Percentiles rank a stretch among this genome's conserved stretches.
Evolutionary conservation across 2,329 filamentous ascomycete species (phyloP).

Genomic region (Phoma sp.): DNA sequence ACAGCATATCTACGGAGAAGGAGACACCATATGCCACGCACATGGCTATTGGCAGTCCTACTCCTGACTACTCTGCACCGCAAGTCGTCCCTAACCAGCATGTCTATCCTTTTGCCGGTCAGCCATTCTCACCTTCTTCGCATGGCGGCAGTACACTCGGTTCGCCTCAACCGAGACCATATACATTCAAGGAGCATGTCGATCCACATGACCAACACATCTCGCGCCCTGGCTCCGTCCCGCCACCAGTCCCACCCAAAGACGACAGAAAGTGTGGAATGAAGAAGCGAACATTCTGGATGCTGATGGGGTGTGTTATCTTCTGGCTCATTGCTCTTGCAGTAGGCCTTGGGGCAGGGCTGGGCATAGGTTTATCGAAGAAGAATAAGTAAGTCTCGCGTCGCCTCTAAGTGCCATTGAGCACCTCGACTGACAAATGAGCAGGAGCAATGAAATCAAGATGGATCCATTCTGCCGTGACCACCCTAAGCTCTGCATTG

Average conservation of each 20-base stretch:
- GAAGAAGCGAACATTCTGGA: slow-evolving; percentile 34
- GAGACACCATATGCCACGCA: slow-evolving; percentile 26
- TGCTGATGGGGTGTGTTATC: slow-evolving; percentile 33
- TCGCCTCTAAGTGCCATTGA: not conserved
- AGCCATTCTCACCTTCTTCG: slow-evolving; percentile 27
- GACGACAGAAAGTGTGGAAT: slow-evolving; percentile 34
- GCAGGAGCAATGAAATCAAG: slow-evolving; percentile 6
- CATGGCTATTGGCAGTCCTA: slow-evolving; percentile 15
- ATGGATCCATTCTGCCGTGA: slow-evolving; percentile 34
- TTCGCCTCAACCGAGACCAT: slow-evolving; percentile 28
- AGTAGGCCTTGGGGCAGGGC: slow-evolving; percentile 48
- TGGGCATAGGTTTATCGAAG: slow-evolving; percentile 38
- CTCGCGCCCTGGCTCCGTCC: slow-evolving; percentile 20
- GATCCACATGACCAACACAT: slow-evolving; percentile 21
- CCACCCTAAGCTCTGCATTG: slow-evolving; percentile 45
- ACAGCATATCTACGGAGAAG: slow-evolving; percentile 31
- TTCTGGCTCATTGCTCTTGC: slow-evolving; percentile 43
- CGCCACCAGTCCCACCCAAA: slow-evolving; percentile 27
- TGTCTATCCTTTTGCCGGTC: slow-evolving; percentile 20
- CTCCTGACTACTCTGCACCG: slow-evolving; percentile 34
- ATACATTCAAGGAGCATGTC: slow-evolving; percentile 36
- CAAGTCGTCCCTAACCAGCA: slow-evolving; percentile 30
- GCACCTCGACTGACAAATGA: not conserved
- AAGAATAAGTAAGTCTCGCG: slow-evolving; percentile 33
- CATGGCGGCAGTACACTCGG: slow-evolving; percentile 24